Evolutionary conservation across 116 monocot genomes (phyloP), one percentile per base, ranked within the genome.

Genomic region (Cymodocea nodosa): DNA sequence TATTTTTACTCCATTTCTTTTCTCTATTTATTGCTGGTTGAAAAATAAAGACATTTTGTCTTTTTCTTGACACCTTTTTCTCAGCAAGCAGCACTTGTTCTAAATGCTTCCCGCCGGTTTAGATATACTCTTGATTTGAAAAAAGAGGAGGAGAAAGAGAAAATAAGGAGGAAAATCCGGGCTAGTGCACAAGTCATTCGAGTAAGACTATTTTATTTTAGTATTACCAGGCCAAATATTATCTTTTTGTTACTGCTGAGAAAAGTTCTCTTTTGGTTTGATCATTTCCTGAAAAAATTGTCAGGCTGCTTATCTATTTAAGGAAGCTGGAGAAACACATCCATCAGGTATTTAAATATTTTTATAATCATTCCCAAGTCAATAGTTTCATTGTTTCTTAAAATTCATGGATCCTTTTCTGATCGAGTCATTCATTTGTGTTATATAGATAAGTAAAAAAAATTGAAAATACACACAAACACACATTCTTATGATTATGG

Each of bases 41-140:
- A 23, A 23, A 50, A 22, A 52, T 16, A 49, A 17, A 49, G 39
- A n/a, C 13, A 40, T 66, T 66, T 44, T 35, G 52, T 53, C 73
- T 44, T 44, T 44, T 44, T 44, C 44, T 12, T 44, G 44, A 8
- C 12, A 12, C 44, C 44, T 44, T 44, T 44, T 10, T 44, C 60
- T 66, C 98, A 99, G 98, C 92, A 92, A 92, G 98, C 92, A 30
- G 89, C 98, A 23, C 86, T 92, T 75, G 98, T 99, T 70, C 74
- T 99, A 1, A 99, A 99, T 89, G 98, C 98, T 61, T 89, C 98
- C 6, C 88, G 98, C 36, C 77, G 98, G 36, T 99, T 99, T 79
- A 77, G 98, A 76, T 99, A 99, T 72, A 99, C 98, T 50, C 80
- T 99, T 23, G 92, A 99, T 67, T 77, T 99, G 73, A 86, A 81